These are phyloP conservation scores for Fomitopsis schrenkii DNA, from an alignment of 1,284 basidiomycete species.

Conservation along the genomic window DNA sequence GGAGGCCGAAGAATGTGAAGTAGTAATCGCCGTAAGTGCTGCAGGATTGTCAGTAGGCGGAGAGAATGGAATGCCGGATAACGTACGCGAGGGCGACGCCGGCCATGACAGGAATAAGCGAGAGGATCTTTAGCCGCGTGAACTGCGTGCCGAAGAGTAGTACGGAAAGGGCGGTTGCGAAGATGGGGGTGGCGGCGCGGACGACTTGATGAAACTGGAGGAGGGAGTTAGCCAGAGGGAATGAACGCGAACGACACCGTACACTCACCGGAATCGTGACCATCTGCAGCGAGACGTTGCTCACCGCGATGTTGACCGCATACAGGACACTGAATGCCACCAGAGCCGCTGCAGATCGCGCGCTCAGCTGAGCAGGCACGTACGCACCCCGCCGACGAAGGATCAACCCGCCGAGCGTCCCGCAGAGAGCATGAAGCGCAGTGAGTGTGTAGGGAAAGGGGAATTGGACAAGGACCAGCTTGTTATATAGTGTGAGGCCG, in stretches of 20 bases:
- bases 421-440: constrained; percentile 81
- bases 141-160: constrained; percentile 48
- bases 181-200: constrained; percentile 87
- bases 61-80: not conserved
- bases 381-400: constrained; percentile 61
- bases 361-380: constrained; percentile 53
- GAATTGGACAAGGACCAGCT: constrained; percentile 82
- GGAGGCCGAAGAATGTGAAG: constrained; percentile 77
- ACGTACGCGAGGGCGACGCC: constrained; percentile 93
- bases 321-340: constrained; percentile 83
- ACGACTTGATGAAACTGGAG: constrained; percentile 91
- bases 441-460: constrained; percentile 93
- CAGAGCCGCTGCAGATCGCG: constrained; percentile 60
- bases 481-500: constrained; percentile 89
- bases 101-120: constrained; percentile 83
- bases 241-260: not conserved
- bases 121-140: constrained; percentile 58
- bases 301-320: constrained; percentile 89
- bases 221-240: not conserved
- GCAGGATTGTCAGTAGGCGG: not conserved
- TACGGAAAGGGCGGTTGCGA: constrained; percentile 77
- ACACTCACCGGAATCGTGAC: constrained; percentile 85
- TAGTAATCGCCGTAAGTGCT: constrained; percentile 92
- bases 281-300: constrained; percentile 83
- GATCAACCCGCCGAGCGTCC: constrained; percentile 73